phyloP scores from a whole-genome alignment of 2,329 filamentous ascomycete species.

The Alternaria tenuissima region DNA sequence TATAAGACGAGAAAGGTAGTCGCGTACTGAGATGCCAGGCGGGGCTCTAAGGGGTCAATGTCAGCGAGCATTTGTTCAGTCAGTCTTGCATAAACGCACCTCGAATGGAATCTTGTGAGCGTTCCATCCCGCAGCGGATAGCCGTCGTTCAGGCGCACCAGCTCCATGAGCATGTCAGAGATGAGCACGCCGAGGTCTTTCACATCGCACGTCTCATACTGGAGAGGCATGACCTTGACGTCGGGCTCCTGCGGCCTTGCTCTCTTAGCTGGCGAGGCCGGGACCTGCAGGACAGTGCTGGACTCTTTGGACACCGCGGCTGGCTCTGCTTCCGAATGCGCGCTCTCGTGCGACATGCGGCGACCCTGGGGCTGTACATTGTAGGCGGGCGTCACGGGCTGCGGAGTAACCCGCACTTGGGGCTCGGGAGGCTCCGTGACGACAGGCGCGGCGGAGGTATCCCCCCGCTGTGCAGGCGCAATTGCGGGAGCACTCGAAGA shows the following conservation, averaged over 20 bases:
- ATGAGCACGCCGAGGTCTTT: constrained; percentile 91
- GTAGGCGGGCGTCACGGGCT: constrained; percentile 32
- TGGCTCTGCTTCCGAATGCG: constrained; percentile 19
- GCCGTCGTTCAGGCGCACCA: constrained; percentile 91
- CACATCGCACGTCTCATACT: constrained; percentile 82
- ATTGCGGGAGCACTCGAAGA: constrained; percentile 26
- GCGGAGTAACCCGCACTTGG: constrained; percentile 46
- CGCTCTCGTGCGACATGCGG: constrained; percentile 23
- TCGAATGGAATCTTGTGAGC: constrained; percentile 93
- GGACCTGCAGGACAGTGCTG: constrained; percentile 25
- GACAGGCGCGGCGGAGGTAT: constrained; percentile 41
- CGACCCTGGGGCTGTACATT: constrained; percentile 23
- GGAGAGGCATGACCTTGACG: constrained; percentile 69
- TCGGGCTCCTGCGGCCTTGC: constrained; percentile 50
- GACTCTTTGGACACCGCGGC: constrained; percentile 24
- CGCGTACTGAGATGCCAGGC: constrained; percentile 90
- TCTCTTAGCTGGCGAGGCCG: constrained; percentile 43
- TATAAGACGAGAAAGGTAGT: constrained; percentile 91
- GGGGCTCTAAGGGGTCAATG: constrained; percentile 62
- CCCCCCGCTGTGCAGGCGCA: constrained; percentile 38
- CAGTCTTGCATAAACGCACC: constrained; percentile 60
- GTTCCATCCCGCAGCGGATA: constrained; percentile 85
- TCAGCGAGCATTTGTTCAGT: constrained; percentile 3
- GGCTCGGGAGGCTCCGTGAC: constrained; percentile 49
- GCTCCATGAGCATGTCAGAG: constrained; percentile 92